Evolutionary conservation across 257 asterid genomes (phyloP).

Genomic region (Coffea eugenioides): DNA sequence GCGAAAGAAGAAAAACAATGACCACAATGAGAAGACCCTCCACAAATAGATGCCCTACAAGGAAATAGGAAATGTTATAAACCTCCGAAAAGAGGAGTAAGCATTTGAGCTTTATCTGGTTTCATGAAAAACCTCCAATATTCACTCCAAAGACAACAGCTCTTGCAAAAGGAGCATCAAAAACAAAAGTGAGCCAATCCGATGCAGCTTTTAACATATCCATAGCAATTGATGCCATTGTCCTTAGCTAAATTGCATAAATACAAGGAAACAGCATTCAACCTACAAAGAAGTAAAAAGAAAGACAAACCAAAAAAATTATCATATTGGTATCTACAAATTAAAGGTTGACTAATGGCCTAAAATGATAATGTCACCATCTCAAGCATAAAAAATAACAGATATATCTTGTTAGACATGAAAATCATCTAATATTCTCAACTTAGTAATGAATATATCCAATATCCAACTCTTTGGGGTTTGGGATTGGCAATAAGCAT

Average conservation of each 20-base stretch:
- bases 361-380: neutral
- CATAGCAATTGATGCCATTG: conserved; percentile 39
- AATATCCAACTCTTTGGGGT: too few species aligned
- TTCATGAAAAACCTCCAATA: conserved; percentile 57
- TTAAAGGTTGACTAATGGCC: neutral
- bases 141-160: conserved; percentile 91
- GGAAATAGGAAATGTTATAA: conserved; percentile 11
- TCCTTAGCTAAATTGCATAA: conserved; percentile 18
- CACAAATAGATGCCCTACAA: conserved; percentile 89
- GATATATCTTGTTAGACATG: neutral
- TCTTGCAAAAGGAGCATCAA: conserved; percentile 74
- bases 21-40: conserved; percentile 91
- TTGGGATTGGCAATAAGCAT: neutral
- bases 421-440: neutral
- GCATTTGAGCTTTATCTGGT: neutral
- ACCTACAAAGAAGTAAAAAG: neutral
- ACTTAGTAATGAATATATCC: neutral
- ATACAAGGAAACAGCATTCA: neutral
- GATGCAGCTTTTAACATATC: conserved; percentile 51
- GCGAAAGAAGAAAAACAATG: conserved; percentile 75
- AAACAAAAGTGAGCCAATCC: conserved; percentile 63
- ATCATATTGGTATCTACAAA: neutral
- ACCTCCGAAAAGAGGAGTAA: neutral
- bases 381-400: neutral
- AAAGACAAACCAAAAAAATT: neutral